Conservation (phyloP, 176 grass and related monocot species). For the Thalia dealbata region DNA sequence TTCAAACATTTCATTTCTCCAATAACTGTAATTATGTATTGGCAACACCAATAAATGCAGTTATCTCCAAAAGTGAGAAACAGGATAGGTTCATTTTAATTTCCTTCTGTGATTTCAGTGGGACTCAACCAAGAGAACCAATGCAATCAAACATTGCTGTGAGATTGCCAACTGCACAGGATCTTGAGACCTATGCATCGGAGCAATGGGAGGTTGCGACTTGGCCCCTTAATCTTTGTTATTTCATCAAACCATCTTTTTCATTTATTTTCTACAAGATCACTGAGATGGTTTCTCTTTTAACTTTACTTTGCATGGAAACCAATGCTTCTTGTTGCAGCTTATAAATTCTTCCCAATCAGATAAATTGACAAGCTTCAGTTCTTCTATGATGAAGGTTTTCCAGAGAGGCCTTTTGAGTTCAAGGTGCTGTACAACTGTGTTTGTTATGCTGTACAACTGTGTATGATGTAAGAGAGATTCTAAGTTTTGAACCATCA, state of each 20-base stretch:
- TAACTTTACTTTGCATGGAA: conserved; percentile 4
- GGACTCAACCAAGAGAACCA: conserved; percentile 68
- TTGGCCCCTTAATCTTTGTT: not conserved
- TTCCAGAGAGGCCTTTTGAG: conserved; percentile 90
- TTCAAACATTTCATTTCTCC: not conserved
- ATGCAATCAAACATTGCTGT: conserved; percentile 42
- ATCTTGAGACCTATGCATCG: conserved; percentile 63
- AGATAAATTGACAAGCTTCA: conserved; percentile 56
- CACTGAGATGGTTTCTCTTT: conserved; percentile 3
- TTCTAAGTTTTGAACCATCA: conserved; percentile 19
- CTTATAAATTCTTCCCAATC: conserved; percentile 95
- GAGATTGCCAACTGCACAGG: conserved; percentile 61
- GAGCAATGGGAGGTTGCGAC: conserved; percentile 83
- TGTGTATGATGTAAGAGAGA: conserved; percentile 1
- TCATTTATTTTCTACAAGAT: not conserved
- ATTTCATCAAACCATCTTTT: not conserved
- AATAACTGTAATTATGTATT: not conserved
- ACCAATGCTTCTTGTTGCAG: conserved; percentile 83
- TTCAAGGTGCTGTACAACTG: conserved; percentile 44
- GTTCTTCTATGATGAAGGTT: conserved; percentile 73
- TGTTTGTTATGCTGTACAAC: conserved; percentile 6
- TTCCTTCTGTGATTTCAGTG: conserved; percentile 37
- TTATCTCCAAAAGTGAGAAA: not conserved
- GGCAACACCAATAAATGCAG: not conserved
- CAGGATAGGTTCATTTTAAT: not conserved